Evolutionary conservation across 2,329 filamentous ascomycete genomes (phyloP).

Genomic region (Aspergillus amoenus): DNA sequence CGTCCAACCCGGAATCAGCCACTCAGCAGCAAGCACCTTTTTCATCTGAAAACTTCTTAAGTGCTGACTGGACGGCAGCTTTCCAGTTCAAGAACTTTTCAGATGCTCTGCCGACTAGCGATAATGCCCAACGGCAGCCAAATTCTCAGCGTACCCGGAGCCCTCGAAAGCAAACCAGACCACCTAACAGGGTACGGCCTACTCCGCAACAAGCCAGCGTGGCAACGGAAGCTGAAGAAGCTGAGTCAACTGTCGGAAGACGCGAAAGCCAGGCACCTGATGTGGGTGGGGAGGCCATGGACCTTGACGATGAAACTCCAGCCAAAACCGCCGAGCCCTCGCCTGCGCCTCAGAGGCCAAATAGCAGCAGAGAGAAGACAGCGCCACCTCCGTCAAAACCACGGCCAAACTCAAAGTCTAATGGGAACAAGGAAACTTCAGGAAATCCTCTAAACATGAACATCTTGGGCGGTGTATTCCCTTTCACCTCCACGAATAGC

Average conservation of each 20-base stretch:
- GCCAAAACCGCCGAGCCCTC: slow-evolving; percentile 10
- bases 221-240: slow-evolving; percentile 42
- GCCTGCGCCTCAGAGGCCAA: slow-evolving; percentile 8
- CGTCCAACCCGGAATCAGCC: slow-evolving; percentile 16
- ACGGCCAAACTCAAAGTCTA: slow-evolving; percentile 9
- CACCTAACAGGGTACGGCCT: slow-evolving; percentile 28
- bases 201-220: slow-evolving; percentile 36
- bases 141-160: slow-evolving; percentile 30
- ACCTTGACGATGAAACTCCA: slow-evolving; percentile 43
- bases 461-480: slow-evolving; percentile 51
- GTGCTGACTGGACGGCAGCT: slow-evolving; percentile 40
- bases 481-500: slow-evolving; percentile 48
- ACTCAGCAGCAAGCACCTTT: slow-evolving; percentile 33
- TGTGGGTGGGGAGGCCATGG: slow-evolving; percentile 44
- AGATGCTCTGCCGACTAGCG: slow-evolving; percentile 33
- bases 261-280: slow-evolving; percentile 15
- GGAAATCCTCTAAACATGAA: slow-evolving; percentile 46
- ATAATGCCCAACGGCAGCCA: slow-evolving; percentile 25
- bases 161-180: slow-evolving; percentile 34
- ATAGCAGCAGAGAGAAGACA: slow-evolving; percentile 12
- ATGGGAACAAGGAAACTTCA: slow-evolving; percentile 6
- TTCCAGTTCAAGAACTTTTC: slow-evolving; percentile 36
- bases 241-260: slow-evolving; percentile 29
- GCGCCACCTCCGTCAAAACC: slow-evolving; percentile 10
- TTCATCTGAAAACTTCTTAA: slow-evolving; percentile 36